phyloP scores from a whole-genome alignment of 352 stramenopile genomes.

The Phytopythium chamaehyphon region DNA sequence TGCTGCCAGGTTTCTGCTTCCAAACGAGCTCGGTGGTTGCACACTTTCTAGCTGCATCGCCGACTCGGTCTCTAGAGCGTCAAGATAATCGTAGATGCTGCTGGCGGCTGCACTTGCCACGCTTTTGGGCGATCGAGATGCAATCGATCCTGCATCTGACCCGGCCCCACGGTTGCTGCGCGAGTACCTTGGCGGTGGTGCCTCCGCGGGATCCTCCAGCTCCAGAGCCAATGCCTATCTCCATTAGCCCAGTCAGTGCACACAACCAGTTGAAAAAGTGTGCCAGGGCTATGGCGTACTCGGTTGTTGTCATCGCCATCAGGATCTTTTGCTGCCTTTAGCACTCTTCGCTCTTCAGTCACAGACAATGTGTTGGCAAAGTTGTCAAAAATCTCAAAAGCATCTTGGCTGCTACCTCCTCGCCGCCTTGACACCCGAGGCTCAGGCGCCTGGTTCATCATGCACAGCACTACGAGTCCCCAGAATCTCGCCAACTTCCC shows the following conservation, averaged over 20 bases:
- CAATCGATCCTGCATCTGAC: slow-evolving; percentile 22
- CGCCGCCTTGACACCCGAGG: neutral
- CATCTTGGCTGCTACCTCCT: slow-evolving; percentile 5
- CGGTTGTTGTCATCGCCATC: slow-evolving; percentile 24
- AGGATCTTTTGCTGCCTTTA: neutral
- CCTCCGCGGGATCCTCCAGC: slow-evolving; percentile 37
- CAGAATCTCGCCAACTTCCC: neutral
- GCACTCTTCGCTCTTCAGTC: neutral
- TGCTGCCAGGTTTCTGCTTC: neutral
- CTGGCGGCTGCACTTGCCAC: slow-evolving; percentile 8
- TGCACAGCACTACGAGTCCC: too few species aligned
- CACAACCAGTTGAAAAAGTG: neutral
- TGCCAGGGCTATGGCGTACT: slow-evolving; percentile 6
- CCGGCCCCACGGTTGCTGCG: slow-evolving; percentile 12
- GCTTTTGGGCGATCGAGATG: slow-evolving; percentile 19
- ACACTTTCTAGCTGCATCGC: slow-evolving; percentile 36
- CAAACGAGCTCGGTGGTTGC: slow-evolving; percentile 1
- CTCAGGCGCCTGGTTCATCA: slow-evolving; percentile 7
- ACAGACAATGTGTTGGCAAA: neutral
- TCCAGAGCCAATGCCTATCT: slow-evolving; percentile 23
- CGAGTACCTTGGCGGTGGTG: slow-evolving; percentile 26
- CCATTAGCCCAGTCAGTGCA: slow-evolving; percentile 2
- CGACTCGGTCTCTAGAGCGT: slow-evolving; percentile 64
- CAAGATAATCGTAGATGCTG: slow-evolving; percentile 81
- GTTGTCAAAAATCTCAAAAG: too few species aligned